Evolutionary conservation across 371 early-diverging fungal genomes (phyloP).

Genomic region (Syncephalastrum sp.): DNA sequence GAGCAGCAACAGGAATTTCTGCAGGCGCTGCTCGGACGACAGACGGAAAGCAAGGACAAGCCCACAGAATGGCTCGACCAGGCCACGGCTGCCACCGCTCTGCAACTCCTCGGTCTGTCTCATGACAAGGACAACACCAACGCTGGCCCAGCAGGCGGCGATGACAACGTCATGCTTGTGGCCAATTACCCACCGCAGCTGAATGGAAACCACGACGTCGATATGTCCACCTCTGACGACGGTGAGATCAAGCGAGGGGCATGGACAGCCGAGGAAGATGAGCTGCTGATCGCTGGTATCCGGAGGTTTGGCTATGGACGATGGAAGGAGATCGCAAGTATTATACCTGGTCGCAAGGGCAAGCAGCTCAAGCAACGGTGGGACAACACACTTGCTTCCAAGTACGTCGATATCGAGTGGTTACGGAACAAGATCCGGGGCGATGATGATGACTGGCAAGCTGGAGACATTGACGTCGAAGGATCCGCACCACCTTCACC

Average conservation of each 20-base stretch:
- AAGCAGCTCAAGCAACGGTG: slow-evolving; percentile 41
- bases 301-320: slow-evolving; percentile 36
- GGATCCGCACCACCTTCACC: slow-evolving; percentile 21
- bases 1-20: slow-evolving; percentile 10
- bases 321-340: slow-evolving; percentile 41
- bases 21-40: not conserved
- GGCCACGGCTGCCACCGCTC: slow-evolving; percentile 27
- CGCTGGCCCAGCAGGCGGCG: slow-evolving; percentile 2
- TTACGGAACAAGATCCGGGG: slow-evolving; percentile 24
- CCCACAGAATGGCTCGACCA: slow-evolving; percentile 24
- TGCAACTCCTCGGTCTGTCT: slow-evolving; percentile 24
- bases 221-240: too few relatives aligned
- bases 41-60: slow-evolving; percentile 10
- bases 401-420: slow-evolving; percentile 33
- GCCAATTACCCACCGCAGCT: slow-evolving; percentile 28
- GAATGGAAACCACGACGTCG: slow-evolving; percentile 23
- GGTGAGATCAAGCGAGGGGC: slow-evolving; percentile 25
- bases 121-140: slow-evolving; percentile 7
- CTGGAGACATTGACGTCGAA: slow-evolving; percentile 18
- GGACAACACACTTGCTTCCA: slow-evolving; percentile 34
- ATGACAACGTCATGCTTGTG: slow-evolving; percentile 25
- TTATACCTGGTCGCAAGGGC: slow-evolving; percentile 38
- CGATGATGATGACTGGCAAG: slow-evolving; percentile 20
- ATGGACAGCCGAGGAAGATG: slow-evolving; percentile 40
- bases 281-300: slow-evolving; percentile 30